Conservation (phyloP, 2,329 filamentous ascomycete genomes). For the Paecilomyces niveus region DNA sequence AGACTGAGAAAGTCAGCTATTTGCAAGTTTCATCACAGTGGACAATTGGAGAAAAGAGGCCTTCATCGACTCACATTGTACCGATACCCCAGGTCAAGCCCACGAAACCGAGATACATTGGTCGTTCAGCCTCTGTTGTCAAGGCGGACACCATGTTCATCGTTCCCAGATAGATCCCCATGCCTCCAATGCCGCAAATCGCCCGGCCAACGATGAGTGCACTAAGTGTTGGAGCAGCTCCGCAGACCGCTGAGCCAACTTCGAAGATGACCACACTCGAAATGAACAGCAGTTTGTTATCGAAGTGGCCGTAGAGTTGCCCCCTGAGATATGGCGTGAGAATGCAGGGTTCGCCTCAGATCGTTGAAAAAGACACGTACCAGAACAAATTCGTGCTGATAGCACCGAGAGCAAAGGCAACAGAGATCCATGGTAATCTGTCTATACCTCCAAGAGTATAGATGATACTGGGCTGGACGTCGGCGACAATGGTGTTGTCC, state of each 20-base stretch:
- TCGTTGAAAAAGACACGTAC: neutral
- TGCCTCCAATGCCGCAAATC: slow-evolving; percentile 15
- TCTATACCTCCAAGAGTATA: slow-evolving; percentile 27
- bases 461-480: slow-evolving; percentile 37
- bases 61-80: slow-evolving; percentile 10
- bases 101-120: slow-evolving; percentile 25
- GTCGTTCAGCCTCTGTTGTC: slow-evolving; percentile 17
- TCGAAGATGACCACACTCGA: slow-evolving; percentile 17
- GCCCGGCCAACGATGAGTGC: slow-evolving; percentile 40
- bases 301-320: neutral
- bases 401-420: slow-evolving; percentile 34
- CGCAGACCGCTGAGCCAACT: slow-evolving; percentile 30
- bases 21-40: too few species aligned
- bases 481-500: slow-evolving; percentile 42
- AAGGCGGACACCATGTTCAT: slow-evolving; percentile 19
- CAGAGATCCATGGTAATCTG: slow-evolving; percentile 36
- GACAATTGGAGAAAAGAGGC: too few species aligned
- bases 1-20: slow-evolving; percentile 6
- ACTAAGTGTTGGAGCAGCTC: slow-evolving; percentile 35
- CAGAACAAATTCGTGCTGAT: slow-evolving; percentile 1
- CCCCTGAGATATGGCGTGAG: too few species aligned
- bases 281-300: slow-evolving; percentile 37
- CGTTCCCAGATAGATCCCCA: slow-evolving; percentile 21
- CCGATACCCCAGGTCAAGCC: slow-evolving; percentile 31
- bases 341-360: too few species aligned